Conservation (phyloP, 129 eudicot species). For the Flaveria ramosissima region DNA sequence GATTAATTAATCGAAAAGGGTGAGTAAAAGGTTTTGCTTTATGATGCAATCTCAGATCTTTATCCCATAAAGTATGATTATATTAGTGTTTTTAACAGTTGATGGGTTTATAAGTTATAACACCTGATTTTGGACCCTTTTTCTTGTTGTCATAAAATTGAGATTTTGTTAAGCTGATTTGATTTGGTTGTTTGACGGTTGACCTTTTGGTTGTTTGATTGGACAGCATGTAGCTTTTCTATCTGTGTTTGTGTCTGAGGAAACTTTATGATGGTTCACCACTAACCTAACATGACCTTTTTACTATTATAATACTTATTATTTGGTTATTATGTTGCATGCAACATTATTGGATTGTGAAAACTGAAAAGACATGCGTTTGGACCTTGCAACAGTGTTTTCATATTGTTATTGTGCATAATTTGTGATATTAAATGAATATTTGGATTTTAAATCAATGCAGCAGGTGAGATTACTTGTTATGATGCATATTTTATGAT, state of each 20-base stretch:
- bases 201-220: slow-evolving; percentile 13
- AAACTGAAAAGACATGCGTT: too few species aligned
- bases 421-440: too few species aligned
- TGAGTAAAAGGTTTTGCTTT: slow-evolving; percentile 13
- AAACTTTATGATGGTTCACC: slow-evolving; percentile 29
- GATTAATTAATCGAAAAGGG: too few species aligned
- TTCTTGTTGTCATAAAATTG: neutral
- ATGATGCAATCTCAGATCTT: slow-evolving; percentile 27
- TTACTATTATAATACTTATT: neutral
- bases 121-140: neutral
- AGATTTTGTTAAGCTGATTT: neutral
- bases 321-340: neutral
- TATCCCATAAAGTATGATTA: neutral
- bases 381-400: too few species aligned
- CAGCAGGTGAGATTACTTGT: neutral
- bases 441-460: neutral
- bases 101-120: neutral
- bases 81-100: neutral
- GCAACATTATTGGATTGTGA: neutral
- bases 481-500: neutral
- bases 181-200: neutral
- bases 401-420: too few species aligned
- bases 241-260: neutral
- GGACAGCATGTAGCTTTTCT: slow-evolving; percentile 1
- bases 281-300: slow-evolving; percentile 29